phyloP scores from a whole-genome alignment of 1,284 basidiomycete species.

The Austropuccinia psidii region DNA sequence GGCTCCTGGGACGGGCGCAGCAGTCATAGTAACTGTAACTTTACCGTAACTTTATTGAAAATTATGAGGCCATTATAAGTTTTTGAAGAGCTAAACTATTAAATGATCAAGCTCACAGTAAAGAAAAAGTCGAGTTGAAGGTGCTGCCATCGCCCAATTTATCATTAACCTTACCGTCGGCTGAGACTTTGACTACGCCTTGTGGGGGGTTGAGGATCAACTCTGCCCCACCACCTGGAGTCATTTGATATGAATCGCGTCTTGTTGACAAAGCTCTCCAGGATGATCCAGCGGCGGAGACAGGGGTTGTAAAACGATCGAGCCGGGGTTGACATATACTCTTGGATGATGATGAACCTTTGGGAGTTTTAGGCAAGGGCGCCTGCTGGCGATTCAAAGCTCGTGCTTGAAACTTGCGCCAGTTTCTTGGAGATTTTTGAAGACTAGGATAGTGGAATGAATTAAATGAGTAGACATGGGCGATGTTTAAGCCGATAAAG shows the following conservation, averaged over 20 bases:
- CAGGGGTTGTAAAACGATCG: too few species aligned
- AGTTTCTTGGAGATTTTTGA: too few species aligned
- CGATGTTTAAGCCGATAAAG: too few species aligned
- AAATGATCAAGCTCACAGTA: background rate
- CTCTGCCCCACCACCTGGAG: conserved; percentile 13
- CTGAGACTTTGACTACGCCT: background rate
- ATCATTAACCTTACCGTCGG: conserved; percentile 15
- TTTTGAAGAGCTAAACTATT: background rate
- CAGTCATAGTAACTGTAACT: conserved; percentile 15
- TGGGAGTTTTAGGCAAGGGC: too few species aligned
- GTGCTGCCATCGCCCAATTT: conserved; percentile 7
- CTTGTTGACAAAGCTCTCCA: conserved; percentile 16
- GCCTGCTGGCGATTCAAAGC: too few species aligned
- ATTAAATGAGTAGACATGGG: too few species aligned
- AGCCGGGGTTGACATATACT: too few species aligned
- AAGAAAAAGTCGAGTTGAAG: conserved; percentile 26
- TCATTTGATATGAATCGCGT: conserved; percentile 6
- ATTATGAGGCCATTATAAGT: background rate
- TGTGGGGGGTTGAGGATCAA: conserved; percentile 17
- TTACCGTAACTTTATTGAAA: conserved; percentile 22
- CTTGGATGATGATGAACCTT: too few species aligned
- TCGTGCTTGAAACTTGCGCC: too few species aligned
- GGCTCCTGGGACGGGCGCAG: conserved; percentile 21
- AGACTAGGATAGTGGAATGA: too few species aligned
- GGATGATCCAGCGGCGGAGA: too few species aligned